Base-by-base conservation (phyloP, 2,329 filamentous ascomycete species). In the Metarhizium rileyi region DNA sequence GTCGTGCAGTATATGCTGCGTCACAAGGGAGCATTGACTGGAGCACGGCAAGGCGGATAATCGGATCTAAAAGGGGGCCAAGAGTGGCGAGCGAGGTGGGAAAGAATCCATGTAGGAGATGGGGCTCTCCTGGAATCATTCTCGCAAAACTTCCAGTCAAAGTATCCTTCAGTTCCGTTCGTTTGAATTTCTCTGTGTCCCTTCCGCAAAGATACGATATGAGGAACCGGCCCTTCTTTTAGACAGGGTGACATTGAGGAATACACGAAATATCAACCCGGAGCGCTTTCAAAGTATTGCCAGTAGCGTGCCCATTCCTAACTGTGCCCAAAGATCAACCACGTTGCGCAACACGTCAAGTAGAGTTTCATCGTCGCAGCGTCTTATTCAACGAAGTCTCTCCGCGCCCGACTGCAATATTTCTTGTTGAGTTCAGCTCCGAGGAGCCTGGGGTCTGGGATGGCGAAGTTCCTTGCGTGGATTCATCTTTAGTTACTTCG, bases 311-410 rank as follows among this genome's bases (percentile, higher is more conserved):
- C 38, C 33, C 38, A 25, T 25, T 25, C 38, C 20, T 12, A 42
- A 14, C 18, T 22, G 12, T 42, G 22, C 10, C 4, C 38, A 16
- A n/a, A 25, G 10, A 25, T n/a, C 7, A 26, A 25, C n/a, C 4
- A 42, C 4, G n/a, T 9, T 5, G 9, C 14, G 14, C 8, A 16
- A 25, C 9, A 25, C 1, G 38, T 23, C 20, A 42, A 41, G 62
- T 51, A 10, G 14, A 2, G 22, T 18, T 22, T 38, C 53, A 52
- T 48, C 63, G 59, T 46, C 65, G 57, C 42, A 68, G 66, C 54
- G 68, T 63, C 57, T 68, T 68, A 38, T 61, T 65, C 20, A 69
- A 57, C 46, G 68, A 52, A 22, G 61, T 59, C 16, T 60, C 60
- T 25, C 64, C 59, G 16, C 55, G 55, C 38, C 59, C 55, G 20